Conservation (phyloP, 1,139 yeast genomes). For the Debaryomyces psychrophilus region DNA sequence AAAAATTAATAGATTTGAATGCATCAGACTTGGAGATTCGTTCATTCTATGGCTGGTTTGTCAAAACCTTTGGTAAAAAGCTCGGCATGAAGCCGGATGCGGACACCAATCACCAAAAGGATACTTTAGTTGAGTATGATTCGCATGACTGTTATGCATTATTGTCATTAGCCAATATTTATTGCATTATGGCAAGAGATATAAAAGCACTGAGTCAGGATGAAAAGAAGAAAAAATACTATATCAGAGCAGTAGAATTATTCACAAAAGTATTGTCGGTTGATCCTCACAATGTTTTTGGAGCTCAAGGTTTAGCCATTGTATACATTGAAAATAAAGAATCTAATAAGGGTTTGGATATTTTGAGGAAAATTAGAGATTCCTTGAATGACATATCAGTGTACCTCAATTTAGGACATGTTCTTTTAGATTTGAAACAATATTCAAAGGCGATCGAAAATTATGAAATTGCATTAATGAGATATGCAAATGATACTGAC, state of each 20-base stretch:
- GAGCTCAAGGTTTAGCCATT: slow-evolving; percentile 97
- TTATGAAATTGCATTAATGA: slow-evolving; percentile 76
- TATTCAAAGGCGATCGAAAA: slow-evolving; percentile 85
- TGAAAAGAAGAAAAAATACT: slow-evolving; percentile 75
- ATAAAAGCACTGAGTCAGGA: slow-evolving; percentile 56
- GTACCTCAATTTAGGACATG: slow-evolving; percentile 86
- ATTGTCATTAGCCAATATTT: slow-evolving; percentile 86
- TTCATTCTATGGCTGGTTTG: slow-evolving; percentile 91
- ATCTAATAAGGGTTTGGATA: slow-evolving; percentile 75
- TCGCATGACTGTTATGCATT: slow-evolving; percentile 90
- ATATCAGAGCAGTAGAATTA: slow-evolving; percentile 84
- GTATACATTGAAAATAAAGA: slow-evolving; percentile 88
- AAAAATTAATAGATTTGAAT: slow-evolving; percentile 53
- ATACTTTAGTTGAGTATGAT: slow-evolving; percentile 78
- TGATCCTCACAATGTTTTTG: slow-evolving; percentile 87
- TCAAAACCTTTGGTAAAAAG: slow-evolving; percentile 62
- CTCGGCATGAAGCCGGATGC: slow-evolving; percentile 57
- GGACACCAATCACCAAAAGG: slow-evolving; percentile 82
- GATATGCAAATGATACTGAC: slow-evolving; percentile 66
- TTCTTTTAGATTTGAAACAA: slow-evolving; percentile 79
- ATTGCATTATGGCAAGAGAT: slow-evolving; percentile 82
- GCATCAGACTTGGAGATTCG: slow-evolving; percentile 78
- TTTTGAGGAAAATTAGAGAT: slow-evolving; percentile 87
- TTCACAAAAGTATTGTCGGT: slow-evolving; percentile 85
- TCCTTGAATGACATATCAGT: slow-evolving; percentile 84